Evolutionary conservation across 805 yeast species (phyloP).

Genomic region (Nematodospora valgi): DNA sequence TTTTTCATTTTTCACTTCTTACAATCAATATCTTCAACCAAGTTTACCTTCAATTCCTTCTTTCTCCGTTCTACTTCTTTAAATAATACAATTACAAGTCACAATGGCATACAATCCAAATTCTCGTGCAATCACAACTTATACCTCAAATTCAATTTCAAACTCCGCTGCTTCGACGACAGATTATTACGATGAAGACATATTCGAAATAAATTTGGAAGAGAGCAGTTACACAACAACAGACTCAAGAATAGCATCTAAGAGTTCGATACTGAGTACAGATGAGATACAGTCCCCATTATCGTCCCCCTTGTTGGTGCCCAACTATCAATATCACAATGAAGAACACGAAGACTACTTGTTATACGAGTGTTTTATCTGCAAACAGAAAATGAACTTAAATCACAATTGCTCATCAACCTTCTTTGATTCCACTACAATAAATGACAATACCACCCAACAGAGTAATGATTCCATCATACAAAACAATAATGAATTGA

Average conservation of each 20-base stretch:
- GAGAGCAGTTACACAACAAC: conserved; percentile 4
- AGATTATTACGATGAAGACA: conserved; percentile 10
- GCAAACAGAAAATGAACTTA: conserved; percentile 10
- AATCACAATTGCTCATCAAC: background rate
- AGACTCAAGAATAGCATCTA: conserved; percentile 6
- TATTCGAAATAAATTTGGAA: conserved; percentile 10
- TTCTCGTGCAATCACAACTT: background rate
- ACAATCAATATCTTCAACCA: no score
- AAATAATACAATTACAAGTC: no score
- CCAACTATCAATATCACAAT: conserved; percentile 5
- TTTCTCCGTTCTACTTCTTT: no score
- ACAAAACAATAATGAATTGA: conserved; percentile 15
- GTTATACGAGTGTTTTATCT: conserved; percentile 15
- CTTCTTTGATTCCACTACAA: background rate
- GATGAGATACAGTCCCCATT: conserved; percentile 3
- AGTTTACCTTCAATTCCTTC: no score
- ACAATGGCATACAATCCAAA: background rate
- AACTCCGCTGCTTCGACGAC: background rate
- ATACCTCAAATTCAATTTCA: background rate
- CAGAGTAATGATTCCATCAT: conserved; percentile 6
- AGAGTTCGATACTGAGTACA: conserved; percentile 1
- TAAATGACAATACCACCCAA: background rate
- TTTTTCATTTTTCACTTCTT: no score
- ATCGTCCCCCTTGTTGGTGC: conserved; percentile 3
- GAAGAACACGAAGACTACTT: conserved; percentile 6